phyloP scores from a whole-genome alignment of 2,329 filamentous ascomycete genomes.

The Diaporthe australafricana region DNA sequence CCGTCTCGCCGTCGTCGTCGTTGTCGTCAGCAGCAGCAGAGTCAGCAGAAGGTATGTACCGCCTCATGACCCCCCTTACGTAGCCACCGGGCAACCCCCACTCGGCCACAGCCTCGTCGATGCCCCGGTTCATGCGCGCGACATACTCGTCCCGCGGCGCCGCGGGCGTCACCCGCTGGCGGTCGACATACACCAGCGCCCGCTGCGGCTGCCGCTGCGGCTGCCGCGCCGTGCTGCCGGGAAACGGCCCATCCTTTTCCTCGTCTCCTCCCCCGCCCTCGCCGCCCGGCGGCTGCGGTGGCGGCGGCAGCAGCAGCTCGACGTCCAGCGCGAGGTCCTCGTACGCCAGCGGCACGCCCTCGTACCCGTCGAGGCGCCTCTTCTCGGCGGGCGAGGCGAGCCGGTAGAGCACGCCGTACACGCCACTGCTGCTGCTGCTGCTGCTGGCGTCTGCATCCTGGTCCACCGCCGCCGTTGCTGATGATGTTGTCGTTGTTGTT shows the following conservation, averaged over 20 bases:
- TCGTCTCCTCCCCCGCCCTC: too few relatives aligned
- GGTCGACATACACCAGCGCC: slow-evolving; percentile 71
- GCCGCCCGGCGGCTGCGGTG: too few relatives aligned
- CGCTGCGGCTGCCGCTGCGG: neutral
- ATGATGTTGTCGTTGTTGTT: neutral
- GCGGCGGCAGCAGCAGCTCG: slow-evolving; percentile 45
- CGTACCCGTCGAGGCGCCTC: slow-evolving; percentile 61
- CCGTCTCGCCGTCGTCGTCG: neutral
- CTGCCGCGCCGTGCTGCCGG: neutral
- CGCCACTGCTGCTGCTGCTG: slow-evolving; percentile 45
- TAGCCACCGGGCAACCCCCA: slow-evolving; percentile 64
- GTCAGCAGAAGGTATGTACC: slow-evolving; percentile 45
- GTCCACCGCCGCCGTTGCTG: neutral
- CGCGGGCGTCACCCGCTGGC: slow-evolving; percentile 47
- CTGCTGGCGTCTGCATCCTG: neutral
- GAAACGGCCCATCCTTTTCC: too few relatives aligned
- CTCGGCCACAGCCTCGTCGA: slow-evolving; percentile 66
- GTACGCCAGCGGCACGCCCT: slow-evolving; percentile 73
- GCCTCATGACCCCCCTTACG: slow-evolving; percentile 63
- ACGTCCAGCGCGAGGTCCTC: slow-evolving; percentile 61
- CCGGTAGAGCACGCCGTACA: slow-evolving; percentile 68
- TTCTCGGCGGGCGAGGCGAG: slow-evolving; percentile 61
- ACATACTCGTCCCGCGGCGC: slow-evolving; percentile 68
- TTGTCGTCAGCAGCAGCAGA: neutral
- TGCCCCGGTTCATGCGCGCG: slow-evolving; percentile 70